phyloP scores from a whole-genome alignment of 768 basidiomycete species.

The Lentinula detonsa region DNA sequence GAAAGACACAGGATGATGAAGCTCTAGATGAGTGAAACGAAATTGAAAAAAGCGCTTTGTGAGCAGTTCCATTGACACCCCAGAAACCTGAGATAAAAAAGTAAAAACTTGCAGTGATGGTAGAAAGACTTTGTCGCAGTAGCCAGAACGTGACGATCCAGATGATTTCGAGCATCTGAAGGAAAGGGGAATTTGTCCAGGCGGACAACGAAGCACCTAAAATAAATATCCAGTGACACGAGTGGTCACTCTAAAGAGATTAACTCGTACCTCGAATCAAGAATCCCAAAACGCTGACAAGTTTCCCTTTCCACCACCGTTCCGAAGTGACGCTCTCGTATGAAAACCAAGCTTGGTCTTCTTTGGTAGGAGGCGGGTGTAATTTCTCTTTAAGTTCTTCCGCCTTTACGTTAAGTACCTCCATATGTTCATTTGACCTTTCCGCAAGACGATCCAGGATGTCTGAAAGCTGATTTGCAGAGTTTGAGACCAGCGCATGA shows the following conservation, averaged over 20 bases:
- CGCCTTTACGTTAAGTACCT: constrained; percentile 41
- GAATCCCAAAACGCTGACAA: neutral
- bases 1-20: neutral
- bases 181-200: neutral
- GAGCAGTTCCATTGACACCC: neutral
- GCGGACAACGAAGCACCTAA: neutral
- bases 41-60: neutral
- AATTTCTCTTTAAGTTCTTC: constrained; percentile 25
- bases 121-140: constrained; percentile 6
- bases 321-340: constrained; percentile 1
- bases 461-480: constrained; percentile 25
- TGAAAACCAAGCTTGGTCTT: neutral
- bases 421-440: constrained; percentile 35
- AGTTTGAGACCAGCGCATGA: neutral
- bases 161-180: neutral
- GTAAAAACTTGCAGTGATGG: constrained; percentile 8
- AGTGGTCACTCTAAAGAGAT: neutral
- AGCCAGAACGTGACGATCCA: neutral
- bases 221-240: neutral
- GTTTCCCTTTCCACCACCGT: constrained; percentile 1
- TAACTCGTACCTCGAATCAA: neutral
- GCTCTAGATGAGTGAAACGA: neutral
- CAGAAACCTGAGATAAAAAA: neutral
- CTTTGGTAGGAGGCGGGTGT: constrained; percentile 5
- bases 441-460: constrained; percentile 30